phyloP scores from a whole-genome alignment of 306 rosid species.

The Nissolia schottii region DNA sequence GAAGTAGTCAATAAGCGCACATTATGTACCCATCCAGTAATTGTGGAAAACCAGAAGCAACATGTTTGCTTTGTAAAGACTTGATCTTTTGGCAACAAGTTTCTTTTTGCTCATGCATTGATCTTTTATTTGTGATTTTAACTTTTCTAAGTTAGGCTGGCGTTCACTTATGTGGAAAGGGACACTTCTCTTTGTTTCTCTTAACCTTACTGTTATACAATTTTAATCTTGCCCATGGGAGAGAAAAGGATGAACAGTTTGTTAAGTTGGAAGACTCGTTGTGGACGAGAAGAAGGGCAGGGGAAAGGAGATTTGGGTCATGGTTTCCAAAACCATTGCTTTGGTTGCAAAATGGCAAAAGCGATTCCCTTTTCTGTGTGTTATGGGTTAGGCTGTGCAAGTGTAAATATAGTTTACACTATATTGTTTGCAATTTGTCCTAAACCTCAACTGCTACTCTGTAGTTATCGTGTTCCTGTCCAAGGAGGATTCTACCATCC shows the following conservation, averaged over 20 bases:
- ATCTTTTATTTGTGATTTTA: background rate
- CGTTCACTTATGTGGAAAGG: background rate
- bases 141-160: background rate
- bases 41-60: slow-evolving; percentile 22
- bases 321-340: background rate
- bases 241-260: background rate
- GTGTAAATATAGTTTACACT: too few relatives aligned
- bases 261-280: background rate
- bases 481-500: too few relatives aligned
- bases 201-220: background rate
- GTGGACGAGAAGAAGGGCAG: background rate
- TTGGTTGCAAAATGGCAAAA: background rate
- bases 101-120: background rate
- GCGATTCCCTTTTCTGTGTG: too few relatives aligned
- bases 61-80: slow-evolving; percentile 11
- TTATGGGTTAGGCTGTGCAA: too few relatives aligned
- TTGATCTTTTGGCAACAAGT: background rate
- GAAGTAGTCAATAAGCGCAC: slow-evolving; percentile 1
- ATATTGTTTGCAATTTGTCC: too few relatives aligned
- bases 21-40: background rate
- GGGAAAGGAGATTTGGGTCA: background rate
- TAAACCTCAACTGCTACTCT: too few relatives aligned
- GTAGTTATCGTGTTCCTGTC: too few relatives aligned
- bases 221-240: background rate
- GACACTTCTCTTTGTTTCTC: background rate